Conservation (phyloP, 108 stramenopile species). For the Cyclotella sp. region DNA sequence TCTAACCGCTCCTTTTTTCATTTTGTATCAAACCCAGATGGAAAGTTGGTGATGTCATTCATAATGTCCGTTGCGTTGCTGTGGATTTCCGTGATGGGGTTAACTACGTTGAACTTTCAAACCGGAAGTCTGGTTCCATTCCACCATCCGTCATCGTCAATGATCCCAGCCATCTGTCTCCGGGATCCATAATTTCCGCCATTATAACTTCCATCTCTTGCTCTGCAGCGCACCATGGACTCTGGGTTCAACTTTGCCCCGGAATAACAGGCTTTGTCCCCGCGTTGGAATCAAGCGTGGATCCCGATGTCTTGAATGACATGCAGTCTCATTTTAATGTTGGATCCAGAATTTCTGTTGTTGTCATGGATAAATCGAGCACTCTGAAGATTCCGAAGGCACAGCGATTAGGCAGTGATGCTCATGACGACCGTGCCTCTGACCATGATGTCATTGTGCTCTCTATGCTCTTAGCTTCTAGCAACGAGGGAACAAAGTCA, state of each 20-base stretch:
- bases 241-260: constrained; percentile 74
- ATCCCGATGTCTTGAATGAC: constrained; percentile 71
- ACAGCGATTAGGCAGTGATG: constrained; percentile 27
- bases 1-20: background rate
- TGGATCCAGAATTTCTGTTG: constrained; percentile 64
- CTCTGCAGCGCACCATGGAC: constrained; percentile 57
- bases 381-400: constrained; percentile 40
- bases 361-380: constrained; percentile 57
- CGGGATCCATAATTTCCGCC: constrained; percentile 61
- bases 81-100: constrained; percentile 58
- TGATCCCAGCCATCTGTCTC: constrained; percentile 54
- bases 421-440: constrained; percentile 28
- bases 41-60: constrained; percentile 58
- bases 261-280: constrained; percentile 73
- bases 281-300: constrained; percentile 66
- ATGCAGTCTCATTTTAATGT: constrained; percentile 56
- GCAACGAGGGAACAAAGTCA: constrained; percentile 22
- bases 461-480: constrained; percentile 47
- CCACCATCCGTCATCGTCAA: constrained; percentile 47
- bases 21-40: constrained; percentile 21
- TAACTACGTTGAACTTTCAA: constrained; percentile 62
- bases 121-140: constrained; percentile 23
- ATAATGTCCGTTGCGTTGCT: constrained; percentile 58
- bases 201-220: constrained; percentile 58
- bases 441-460: constrained; percentile 50